These are phyloP conservation scores for Alternaria sp. DNA, from an alignment of 2,329 filamentous ascomycete genomes.

Conservation along the genomic window DNA sequence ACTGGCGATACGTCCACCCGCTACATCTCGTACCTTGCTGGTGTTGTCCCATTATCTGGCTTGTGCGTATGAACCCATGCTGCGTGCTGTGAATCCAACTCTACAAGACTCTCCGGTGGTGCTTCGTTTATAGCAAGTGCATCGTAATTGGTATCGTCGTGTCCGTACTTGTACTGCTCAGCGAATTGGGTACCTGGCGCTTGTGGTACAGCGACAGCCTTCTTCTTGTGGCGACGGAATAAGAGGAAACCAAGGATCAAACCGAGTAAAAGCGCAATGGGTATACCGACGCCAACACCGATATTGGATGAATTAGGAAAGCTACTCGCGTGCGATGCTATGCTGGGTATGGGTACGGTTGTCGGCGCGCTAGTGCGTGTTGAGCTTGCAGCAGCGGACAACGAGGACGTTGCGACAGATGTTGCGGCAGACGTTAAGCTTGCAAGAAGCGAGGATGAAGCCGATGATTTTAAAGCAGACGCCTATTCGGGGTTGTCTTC, in stretches of 20 bases:
- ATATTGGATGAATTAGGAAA: slow-evolving; percentile 11
- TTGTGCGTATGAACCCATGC: neutral
- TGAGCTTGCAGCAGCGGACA: neutral
- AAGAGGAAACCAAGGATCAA: slow-evolving; percentile 5
- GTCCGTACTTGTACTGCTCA: neutral
- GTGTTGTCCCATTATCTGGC: neutral
- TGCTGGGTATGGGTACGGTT: neutral
- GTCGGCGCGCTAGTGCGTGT: neutral
- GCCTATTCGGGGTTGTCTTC: neutral
- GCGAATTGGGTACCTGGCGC: neutral
- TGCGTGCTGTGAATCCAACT: slow-evolving; percentile 6
- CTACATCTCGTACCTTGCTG: slow-evolving; percentile 3
- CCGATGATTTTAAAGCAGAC: neutral
- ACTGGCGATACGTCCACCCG: neutral
- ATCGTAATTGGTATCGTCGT: neutral
- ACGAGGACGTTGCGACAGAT: neutral
- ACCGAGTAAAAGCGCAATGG: slow-evolving; percentile 5
- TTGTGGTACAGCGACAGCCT: neutral
- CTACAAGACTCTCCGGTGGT: neutral
- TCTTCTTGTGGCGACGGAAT: slow-evolving; percentile 6
- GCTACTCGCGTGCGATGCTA: neutral
- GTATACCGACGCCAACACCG: slow-evolving; percentile 4
- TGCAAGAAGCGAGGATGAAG: neutral
- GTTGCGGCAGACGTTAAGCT: neutral
- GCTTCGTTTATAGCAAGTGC: neutral